Evolutionary conservation across 352 stramenopile species (phyloP).

Genomic region (Globisporangium viniferum): DNA sequence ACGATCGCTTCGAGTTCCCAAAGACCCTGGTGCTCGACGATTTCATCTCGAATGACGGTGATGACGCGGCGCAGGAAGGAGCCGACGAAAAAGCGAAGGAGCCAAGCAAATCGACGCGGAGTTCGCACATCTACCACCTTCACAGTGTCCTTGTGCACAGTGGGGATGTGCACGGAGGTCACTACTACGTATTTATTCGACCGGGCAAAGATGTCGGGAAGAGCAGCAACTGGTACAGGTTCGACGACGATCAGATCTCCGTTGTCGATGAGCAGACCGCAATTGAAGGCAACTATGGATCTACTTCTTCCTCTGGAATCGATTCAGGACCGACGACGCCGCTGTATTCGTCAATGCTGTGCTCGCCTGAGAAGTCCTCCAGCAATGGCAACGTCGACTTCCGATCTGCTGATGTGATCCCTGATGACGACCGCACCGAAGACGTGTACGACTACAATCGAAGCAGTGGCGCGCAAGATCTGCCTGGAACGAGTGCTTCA

Average conservation of each 20-base stretch:
- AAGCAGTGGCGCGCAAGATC: conserved; percentile 16
- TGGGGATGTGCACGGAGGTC: conserved; percentile 80
- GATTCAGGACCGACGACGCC: conserved; percentile 35
- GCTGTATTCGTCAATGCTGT: conserved; percentile 53
- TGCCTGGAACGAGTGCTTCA: conserved; percentile 13
- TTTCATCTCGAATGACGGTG: conserved; percentile 36
- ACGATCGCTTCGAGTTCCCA: conserved; percentile 86
- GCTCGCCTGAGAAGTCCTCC: conserved; percentile 36
- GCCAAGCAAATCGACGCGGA: conserved; percentile 2
- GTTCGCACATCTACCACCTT: conserved; percentile 65
- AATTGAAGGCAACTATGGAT: conserved; percentile 81
- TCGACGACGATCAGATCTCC: conserved; percentile 86
- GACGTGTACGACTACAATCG: conserved; percentile 47
- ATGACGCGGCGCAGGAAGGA: background rate
- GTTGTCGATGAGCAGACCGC: conserved; percentile 63
- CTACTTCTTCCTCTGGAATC: conserved; percentile 17
- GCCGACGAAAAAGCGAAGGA: background rate
- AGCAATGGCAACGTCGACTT: conserved; percentile 27
- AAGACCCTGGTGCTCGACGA: conserved; percentile 73
- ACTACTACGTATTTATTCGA: conserved; percentile 90
- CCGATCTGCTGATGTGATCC: conserved; percentile 40
- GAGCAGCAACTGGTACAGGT: conserved; percentile 75
- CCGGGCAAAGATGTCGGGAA: conserved; percentile 59
- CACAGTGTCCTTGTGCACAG: conserved; percentile 86
- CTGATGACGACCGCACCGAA: conserved; percentile 18